Percentiles rank a stretch among this genome's conserved stretches.
These are phyloP conservation scores for Agaricales sp. DNA, from an alignment of 1,284 basidiomycete species.

Conservation along the genomic window DNA sequence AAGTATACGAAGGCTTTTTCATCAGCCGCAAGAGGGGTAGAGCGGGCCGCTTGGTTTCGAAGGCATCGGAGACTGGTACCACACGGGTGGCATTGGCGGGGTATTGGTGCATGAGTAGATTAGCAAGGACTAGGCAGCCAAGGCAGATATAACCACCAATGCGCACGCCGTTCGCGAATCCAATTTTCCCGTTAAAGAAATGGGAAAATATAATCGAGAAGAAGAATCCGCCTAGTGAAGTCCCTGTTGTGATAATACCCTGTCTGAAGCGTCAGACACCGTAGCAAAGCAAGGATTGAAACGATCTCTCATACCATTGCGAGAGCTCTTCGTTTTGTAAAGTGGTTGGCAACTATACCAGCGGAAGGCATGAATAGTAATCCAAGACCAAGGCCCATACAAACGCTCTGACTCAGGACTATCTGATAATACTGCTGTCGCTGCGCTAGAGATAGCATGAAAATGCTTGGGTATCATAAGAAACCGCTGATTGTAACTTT, in stretches of 20 bases:
- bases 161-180: conserved; percentile 16
- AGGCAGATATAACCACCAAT: conserved; percentile 14
- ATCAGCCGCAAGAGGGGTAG: conserved; percentile 1
- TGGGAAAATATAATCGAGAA: conserved; percentile 15
- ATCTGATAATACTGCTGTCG: conserved; percentile 22
- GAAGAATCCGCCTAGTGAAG: conserved; percentile 14
- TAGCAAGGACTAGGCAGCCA: conserved; percentile 13
- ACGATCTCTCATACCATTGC: not conserved
- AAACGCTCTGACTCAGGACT: conserved; percentile 15
- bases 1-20: conserved; percentile 12
- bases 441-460: conserved; percentile 24
- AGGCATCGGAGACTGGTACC: not conserved
- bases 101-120: conserved; percentile 12
- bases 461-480: conserved; percentile 14
- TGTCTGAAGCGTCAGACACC: conserved; percentile 1
- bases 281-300: not conserved
- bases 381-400: conserved; percentile 12
- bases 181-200: conserved; percentile 13
- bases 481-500: not conserved
- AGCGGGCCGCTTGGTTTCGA: not conserved
- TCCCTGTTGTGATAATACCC: conserved; percentile 14
- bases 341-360: conserved; percentile 10
- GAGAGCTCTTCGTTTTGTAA: conserved; percentile 3
- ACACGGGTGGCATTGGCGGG: conserved; percentile 4
- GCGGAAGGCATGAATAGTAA: conserved; percentile 11